phyloP scores from a whole-genome alignment of 2,329 filamentous ascomycete species.

The Nemania sp. region DNA sequence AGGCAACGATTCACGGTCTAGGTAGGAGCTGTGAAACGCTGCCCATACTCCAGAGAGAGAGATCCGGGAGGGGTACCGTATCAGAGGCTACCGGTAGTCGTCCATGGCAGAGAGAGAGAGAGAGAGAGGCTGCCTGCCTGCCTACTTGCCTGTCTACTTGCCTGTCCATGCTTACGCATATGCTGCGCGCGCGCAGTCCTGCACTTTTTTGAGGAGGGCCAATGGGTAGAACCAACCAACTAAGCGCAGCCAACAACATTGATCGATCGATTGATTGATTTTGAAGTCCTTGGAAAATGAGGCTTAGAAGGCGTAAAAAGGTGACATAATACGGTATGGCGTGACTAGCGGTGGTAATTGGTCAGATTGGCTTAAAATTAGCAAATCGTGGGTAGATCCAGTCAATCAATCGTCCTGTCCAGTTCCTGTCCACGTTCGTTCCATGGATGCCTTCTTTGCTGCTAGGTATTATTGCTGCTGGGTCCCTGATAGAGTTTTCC shows the following conservation, averaged over 20 bases:
- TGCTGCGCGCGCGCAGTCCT: not conserved
- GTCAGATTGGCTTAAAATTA: slow-evolving; percentile 7
- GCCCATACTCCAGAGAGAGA: slow-evolving; percentile 3
- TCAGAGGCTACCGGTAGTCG: not conserved
- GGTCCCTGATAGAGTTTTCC: slow-evolving; percentile 10
- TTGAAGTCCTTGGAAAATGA: slow-evolving; percentile 2
- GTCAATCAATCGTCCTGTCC: not conserved
- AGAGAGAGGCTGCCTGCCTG: not conserved
- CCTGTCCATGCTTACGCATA: not conserved
- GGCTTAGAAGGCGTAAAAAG: slow-evolving; percentile 15
- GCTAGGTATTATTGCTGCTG: slow-evolving; percentile 5
- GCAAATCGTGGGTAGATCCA: not conserved
- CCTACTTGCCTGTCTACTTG: no score
- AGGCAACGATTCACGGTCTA: slow-evolving; percentile 35
- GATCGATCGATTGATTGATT: no score
- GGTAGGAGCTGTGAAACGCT: slow-evolving; percentile 23
- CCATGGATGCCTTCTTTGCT: slow-evolving; percentile 2
- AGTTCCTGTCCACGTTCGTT: not conserved
- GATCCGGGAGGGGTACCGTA: slow-evolving; percentile 1
- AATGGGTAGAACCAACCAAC: not conserved
- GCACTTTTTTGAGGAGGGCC: not conserved
- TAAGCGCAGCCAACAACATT: not conserved
- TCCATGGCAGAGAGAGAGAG: not conserved
- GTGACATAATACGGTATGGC: slow-evolving; percentile 17
- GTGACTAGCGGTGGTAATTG: slow-evolving; percentile 17